Evolutionary conservation across 176 grass and related monocot species (phyloP), one percentile per base, ranked within the genome.

Genomic region (Aegilops bicornis): DNA sequence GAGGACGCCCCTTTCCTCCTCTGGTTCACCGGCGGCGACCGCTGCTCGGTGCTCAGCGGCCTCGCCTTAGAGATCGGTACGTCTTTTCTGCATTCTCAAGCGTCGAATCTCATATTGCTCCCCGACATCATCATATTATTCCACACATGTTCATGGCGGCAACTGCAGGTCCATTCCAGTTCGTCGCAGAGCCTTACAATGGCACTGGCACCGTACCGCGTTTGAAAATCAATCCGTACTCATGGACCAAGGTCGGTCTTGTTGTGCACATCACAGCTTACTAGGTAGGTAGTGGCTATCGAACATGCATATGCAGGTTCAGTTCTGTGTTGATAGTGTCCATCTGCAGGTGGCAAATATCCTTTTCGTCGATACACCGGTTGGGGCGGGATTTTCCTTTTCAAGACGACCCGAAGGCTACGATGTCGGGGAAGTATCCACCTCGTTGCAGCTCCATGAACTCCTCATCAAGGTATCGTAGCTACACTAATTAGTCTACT

Each of bases 361-460:
- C 10, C 86, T 97, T 16, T 97, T 97, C n/a, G 24, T 97, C 4
- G 92, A 97, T 92, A 89, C 95, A 1, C 95, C 92, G 0, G 86
- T 94, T 22, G 92, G 95, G 22, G 85, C 92, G 11, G 92, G 90
- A 4, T 97, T 94, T 73, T 94, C 95, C 23, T 97, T 87, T 33
- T 91, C 95, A 0, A 64, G 54, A 78, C 32, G 73, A 7, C 25
- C 73, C 12, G 54, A 92, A 87, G 95, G 95, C 16, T 94, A 97
- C 30, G 27, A 94, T 8, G 88, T 90, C 62, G 84, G 86, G 22
- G 95, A 94, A 3, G 22, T 74, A 2, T 75, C 70, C 2, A 11
- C 87, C 20, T 52, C 85, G 7, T 1, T 48, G 60, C 91, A 97
- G 29, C 23, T 90, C 30, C 45, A 85, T 13, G 50, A 83, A 3